Percentiles rank a stretch among this genome's conserved stretches.
Conservation (phyloP, 2,329 filamentous ascomycete genomes). For the Paraphaeosphaeria sporulosa region DNA sequence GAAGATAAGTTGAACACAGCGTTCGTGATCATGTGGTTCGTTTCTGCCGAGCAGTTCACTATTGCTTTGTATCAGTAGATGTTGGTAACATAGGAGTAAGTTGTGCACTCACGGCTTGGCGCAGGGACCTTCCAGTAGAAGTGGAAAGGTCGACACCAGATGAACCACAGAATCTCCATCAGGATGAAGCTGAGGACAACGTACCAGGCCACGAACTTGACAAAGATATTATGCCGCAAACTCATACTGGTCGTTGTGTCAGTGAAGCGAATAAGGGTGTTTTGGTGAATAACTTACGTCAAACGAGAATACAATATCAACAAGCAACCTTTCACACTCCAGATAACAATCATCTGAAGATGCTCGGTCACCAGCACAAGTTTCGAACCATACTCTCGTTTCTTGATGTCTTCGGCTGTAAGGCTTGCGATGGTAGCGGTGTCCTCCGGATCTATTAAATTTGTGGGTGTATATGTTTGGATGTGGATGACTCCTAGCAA, state of each 20-base stretch:
- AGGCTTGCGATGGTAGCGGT: constrained; percentile 36
- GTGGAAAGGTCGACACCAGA: constrained; percentile 59
- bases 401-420: constrained; percentile 26
- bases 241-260: constrained; percentile 27
- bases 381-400: constrained; percentile 58
- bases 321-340: constrained; percentile 59
- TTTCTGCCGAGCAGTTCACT: constrained; percentile 44
- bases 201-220: constrained; percentile 54
- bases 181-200: constrained; percentile 53
- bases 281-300: constrained; percentile 22
- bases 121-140: constrained; percentile 59
- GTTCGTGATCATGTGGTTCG: constrained; percentile 36
- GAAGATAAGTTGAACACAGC: constrained; percentile 48
- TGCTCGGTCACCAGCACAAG: constrained; percentile 60
- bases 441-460: constrained; percentile 53
- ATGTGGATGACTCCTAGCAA: constrained; percentile 54
- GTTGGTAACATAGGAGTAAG: background rate
- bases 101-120: constrained; percentile 10
- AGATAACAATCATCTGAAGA: constrained; percentile 56
- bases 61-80: constrained; percentile 8
- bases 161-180: constrained; percentile 56
- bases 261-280: constrained; percentile 15
- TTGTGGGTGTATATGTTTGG: constrained; percentile 45
- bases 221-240: constrained; percentile 37
- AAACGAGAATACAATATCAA: constrained; percentile 57